Evolutionary conservation across 345 rosid species (phyloP).

Genomic region (Lumnitzera racemosa): DNA sequence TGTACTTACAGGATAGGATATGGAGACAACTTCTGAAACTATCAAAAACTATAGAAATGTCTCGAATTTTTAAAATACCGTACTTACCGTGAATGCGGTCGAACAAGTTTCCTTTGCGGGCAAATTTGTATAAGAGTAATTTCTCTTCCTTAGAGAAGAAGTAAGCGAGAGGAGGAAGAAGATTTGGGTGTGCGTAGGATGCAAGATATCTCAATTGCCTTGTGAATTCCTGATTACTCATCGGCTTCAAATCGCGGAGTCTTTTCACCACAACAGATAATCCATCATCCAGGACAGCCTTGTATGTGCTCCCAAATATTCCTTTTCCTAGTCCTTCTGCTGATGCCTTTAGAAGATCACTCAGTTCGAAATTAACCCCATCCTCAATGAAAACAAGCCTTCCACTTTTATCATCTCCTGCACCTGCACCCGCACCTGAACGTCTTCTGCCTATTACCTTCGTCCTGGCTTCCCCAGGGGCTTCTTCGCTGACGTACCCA

Average conservation of each 20-base stretch:
- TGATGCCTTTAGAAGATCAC: slow-evolving; percentile 40
- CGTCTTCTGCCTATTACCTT: background rate
- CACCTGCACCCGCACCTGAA: background rate
- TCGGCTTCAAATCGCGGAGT: slow-evolving; percentile 36
- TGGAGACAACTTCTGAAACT: background rate
- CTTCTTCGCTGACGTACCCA: background rate
- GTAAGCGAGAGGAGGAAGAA: slow-evolving; percentile 62
- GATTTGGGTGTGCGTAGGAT: slow-evolving; percentile 35
- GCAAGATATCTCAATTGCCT: slow-evolving; percentile 23
- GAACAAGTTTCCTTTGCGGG: slow-evolving; percentile 40
- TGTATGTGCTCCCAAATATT: slow-evolving; percentile 38
- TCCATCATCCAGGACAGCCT: slow-evolving; percentile 27
- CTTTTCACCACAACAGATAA: slow-evolving; percentile 34
- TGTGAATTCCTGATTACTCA: slow-evolving; percentile 31
- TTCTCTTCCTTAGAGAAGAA: slow-evolving; percentile 65
- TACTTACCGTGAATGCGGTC: slow-evolving; percentile 44
- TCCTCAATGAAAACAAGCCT: slow-evolving; percentile 29
- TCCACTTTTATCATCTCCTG: slow-evolving; percentile 16
- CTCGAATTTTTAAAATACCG: background rate
- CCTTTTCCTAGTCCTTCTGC: slow-evolving; percentile 52
- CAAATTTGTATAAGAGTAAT: slow-evolving; percentile 30
- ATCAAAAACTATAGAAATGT: background rate
- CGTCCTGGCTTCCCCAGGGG: background rate
- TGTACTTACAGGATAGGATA: background rate
- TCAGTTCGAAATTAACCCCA: slow-evolving; percentile 18